A percentile compares a stretch with the other conserved stretches of the same genome.
phyloP scores from a whole-genome alignment of 768 basidiomycete genomes.

The Xerocomellus dryophilus region DNA sequence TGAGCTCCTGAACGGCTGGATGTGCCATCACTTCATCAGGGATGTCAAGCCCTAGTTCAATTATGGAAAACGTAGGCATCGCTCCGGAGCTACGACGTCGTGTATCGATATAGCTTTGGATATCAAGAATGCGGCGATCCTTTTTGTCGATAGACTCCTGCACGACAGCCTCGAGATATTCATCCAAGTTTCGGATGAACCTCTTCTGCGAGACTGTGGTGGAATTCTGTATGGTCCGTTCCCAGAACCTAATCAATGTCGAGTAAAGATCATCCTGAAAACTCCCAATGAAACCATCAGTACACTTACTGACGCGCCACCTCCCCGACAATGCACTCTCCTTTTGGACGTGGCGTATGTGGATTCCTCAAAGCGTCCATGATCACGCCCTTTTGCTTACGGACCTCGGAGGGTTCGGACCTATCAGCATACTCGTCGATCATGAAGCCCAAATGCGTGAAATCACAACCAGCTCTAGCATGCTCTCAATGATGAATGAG shows the following conservation, averaged over 20 bases:
- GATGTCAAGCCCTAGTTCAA: constrained; percentile 36
- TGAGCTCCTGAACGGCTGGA: constrained; percentile 35
- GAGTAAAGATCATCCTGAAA: not conserved
- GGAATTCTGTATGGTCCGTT: not conserved
- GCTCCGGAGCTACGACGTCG: constrained; percentile 42
- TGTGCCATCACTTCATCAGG: constrained; percentile 43
- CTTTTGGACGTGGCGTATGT: constrained; percentile 6
- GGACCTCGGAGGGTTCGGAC: constrained; percentile 29
- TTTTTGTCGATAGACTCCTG: constrained; percentile 42
- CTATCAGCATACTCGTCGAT: constrained; percentile 51
- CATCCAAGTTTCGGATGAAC: constrained; percentile 37
- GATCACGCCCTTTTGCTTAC: constrained; percentile 23
- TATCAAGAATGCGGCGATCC: constrained; percentile 29
- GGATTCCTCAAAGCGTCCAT: constrained; percentile 13
- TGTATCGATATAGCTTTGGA: constrained; percentile 40
- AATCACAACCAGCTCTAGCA: constrained; percentile 40
- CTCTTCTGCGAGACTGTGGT: constrained; percentile 16
- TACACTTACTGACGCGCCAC: constrained; percentile 8
- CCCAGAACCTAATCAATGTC: constrained; percentile 19
- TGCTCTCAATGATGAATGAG: constrained; percentile 3
- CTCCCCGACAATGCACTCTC: constrained; percentile 16
- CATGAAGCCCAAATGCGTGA: constrained; percentile 50
- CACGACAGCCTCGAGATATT: constrained; percentile 38
- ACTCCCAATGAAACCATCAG: not conserved
- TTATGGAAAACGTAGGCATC: constrained; percentile 38